Conservation (phyloP, 164 flowering plant genomes). For the Umbellularia californica region DNA sequence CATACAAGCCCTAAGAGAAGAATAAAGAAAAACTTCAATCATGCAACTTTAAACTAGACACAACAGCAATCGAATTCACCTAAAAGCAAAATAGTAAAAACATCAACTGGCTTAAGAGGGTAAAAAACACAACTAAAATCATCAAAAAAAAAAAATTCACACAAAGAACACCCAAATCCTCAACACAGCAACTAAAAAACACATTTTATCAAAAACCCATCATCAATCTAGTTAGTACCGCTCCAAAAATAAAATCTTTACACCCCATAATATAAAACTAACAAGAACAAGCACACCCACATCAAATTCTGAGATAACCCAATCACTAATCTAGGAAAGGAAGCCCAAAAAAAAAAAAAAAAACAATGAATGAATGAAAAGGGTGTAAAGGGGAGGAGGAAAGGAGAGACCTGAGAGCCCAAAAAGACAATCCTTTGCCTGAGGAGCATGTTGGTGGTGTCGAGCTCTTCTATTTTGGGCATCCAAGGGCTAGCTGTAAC, state of each 20-base stretch:
- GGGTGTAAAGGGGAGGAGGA: background rate
- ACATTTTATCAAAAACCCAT: too few species aligned
- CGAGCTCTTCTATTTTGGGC: conserved; percentile 78
- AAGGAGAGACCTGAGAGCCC: conserved; percentile 61
- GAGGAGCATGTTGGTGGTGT: conserved; percentile 82
- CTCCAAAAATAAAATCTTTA: too few species aligned
- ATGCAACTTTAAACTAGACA: background rate
- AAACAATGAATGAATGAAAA: background rate
- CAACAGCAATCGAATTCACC: background rate
- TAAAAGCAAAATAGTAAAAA: too few species aligned
- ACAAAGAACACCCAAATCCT: too few species aligned
- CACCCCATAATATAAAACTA: too few species aligned
- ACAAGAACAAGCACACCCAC: background rate
- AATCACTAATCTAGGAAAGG: background rate
- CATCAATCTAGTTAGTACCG: too few species aligned
- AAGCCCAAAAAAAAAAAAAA: background rate
- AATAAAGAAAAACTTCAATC: background rate
- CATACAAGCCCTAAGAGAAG: background rate
- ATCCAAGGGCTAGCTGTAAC: conserved; percentile 30
- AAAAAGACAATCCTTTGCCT: conserved; percentile 86
- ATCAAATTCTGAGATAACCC: too few species aligned
- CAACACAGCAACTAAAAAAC: too few species aligned
- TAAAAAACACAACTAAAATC: background rate
- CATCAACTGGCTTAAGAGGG: too few species aligned
- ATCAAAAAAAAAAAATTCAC: too few species aligned